Evolutionary conservation across 371 early-diverging fungal genomes (phyloP).

Genomic region (Coemansia sp.): DNA sequence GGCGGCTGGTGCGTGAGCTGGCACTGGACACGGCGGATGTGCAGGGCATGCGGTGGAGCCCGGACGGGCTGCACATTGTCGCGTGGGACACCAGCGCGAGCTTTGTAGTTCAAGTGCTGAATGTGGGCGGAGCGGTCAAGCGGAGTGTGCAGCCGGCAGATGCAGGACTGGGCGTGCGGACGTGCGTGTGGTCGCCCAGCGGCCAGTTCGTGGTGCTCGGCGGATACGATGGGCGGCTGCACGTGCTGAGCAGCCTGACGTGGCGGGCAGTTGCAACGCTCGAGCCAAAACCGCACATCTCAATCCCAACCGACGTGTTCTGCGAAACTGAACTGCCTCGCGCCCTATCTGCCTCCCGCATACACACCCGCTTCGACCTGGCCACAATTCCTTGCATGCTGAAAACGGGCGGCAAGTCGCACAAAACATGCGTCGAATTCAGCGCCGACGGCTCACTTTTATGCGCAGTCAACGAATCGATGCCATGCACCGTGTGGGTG

Average conservation of each 20-base stretch:
- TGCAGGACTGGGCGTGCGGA: constrained; percentile 71
- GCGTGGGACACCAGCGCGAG: constrained; percentile 63
- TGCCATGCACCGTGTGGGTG: constrained; percentile 61
- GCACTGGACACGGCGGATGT: constrained; percentile 67
- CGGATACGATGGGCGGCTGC: constrained; percentile 72
- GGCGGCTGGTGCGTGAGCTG: constrained; percentile 59
- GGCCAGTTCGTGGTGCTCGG: constrained; percentile 75
- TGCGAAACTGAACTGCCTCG: constrained; percentile 52
- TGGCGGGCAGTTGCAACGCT: constrained; percentile 48
- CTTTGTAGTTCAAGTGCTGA: constrained; percentile 12
- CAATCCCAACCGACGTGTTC: constrained; percentile 46
- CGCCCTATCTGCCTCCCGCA: constrained; percentile 40
- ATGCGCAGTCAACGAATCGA: constrained; percentile 56
- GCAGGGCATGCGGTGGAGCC: constrained; percentile 76
- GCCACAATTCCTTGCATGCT: constrained; percentile 41
- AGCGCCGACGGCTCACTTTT: constrained; percentile 59
- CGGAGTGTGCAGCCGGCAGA: constrained; percentile 50
- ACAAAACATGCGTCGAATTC: constrained; percentile 61
- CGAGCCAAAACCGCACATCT: constrained; percentile 20
- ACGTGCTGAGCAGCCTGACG: constrained; percentile 37
- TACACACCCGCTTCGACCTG: constrained; percentile 35
- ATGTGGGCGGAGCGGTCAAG: constrained; percentile 56
- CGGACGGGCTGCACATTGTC: constrained; percentile 72
- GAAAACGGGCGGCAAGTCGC: constrained; percentile 61
- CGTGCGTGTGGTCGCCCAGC: constrained; percentile 70